Evolutionary conservation across 352 stramenopile species (phyloP), one percentile per base, ranked within the genome.

Genomic region (Saprolegnia diclina): DNA sequence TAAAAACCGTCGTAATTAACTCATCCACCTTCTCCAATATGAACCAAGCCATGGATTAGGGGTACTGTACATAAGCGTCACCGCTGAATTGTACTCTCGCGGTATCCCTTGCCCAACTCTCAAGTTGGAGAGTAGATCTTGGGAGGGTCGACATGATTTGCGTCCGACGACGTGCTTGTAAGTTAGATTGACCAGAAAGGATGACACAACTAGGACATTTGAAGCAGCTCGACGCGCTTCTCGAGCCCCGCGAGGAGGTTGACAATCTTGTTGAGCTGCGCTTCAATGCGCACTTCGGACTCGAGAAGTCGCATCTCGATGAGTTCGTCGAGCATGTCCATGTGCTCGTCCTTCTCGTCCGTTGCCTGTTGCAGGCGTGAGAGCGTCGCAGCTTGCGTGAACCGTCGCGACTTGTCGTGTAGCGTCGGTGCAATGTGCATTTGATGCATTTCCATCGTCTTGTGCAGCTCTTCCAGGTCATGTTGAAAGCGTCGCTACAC

Each of bases 401-500:
- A 57, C 52, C 19, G 10, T 57, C 29, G 10, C 29, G 52, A 19
- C 14, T 16, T 14, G 13, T 57, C 52, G 16, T 16, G 21, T 4
- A 38, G 11, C 11, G 10, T 19, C 29, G 52, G 29, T 24, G 52
- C 10, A 14, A 38, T 19, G 52, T 24, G 32, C 42, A 67, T 56
- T 5, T 24, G 32, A 16, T 44, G 61, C 24, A 9, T 69, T 63
- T 61, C 74, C 56, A 65, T 81, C 64, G 42, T 74, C 38, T 88
- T 87, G 56, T 92, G 84, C 13, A 92, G 48, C 63, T 87, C 76
- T 42, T 92, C 82, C 10, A 92, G 73, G 67, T 92, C 84, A 35
- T 83, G 73, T 16, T 80, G 77, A 64, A 92, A 90, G 18, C 82
- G 82, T 5, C 73, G 37, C 57, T 66, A 55, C 26, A 66, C 46